Evolutionary conservation across 306 rosid species (phyloP), one percentile per base, ranked within the genome.

Genomic region (Cicer yamashitae): DNA sequence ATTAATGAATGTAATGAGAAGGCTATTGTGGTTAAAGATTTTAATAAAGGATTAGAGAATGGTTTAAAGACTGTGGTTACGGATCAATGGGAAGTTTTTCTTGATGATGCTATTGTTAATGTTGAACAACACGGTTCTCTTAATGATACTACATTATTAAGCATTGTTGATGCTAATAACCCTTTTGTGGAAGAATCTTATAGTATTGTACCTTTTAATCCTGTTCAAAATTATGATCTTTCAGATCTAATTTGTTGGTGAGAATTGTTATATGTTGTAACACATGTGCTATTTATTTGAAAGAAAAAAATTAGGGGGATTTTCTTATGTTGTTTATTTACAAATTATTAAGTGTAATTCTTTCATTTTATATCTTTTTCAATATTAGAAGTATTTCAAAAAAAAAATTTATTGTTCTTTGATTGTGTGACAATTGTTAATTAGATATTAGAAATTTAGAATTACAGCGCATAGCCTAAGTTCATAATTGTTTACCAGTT

Each of bases 81-180:
- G 0, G 80, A 93, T 10, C 81, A 85, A 52, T 93, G 98, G 98
- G 97, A 88, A 67, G 78, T 83, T 20, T 93, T 93, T 72, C 96
- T 89, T 12, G 96, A 84, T 6, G 90, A 87, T 62, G 22, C 44
- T 25, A 44, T 57, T 56, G 57, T 61, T 67, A 51, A 69, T 62
- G 10, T 18, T 8, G 20, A 11, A 15, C 45, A 46, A 15, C 46
- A 30, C 7, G 5, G 7, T n/a, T 39, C 40, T 3, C 34, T 30
- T 45, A 17, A 12, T 63, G 50, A 13, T 20, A 56, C 56, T 68
- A 3, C 8, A 34, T 59, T 14, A 59, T 59, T 59, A 59, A 65
- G 20, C 11, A 7, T 20, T 39, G 4, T 25, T 6, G 67, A 52
- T 7, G 4, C 46, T 30, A 48, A 37, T 43, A 63, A 37, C 71